phyloP scores from a whole-genome alignment of 805 yeast species.

The Saccharomyces paradoxus region DNA sequence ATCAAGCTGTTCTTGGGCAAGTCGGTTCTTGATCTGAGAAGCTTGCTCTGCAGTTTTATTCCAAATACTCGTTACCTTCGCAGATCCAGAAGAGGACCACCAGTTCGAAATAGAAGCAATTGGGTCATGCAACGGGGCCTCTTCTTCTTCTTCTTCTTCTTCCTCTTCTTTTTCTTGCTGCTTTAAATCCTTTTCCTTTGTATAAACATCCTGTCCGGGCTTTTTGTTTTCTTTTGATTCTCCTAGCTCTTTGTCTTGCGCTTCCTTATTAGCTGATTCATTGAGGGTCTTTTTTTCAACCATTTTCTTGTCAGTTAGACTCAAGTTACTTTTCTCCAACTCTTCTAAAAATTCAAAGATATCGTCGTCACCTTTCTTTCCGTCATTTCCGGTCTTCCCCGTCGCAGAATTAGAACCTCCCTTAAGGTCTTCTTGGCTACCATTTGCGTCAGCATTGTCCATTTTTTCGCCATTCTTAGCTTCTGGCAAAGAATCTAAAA shows the following conservation, averaged over 20 bases:
- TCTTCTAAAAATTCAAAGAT: conserved; percentile 49
- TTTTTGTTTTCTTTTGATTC: conserved; percentile 15
- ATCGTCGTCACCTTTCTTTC: conserved; percentile 31
- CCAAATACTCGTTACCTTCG: conserved; percentile 59
- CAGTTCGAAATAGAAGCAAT: conserved; percentile 58
- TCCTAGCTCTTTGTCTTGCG: conserved; percentile 15
- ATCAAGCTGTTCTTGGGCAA: conserved; percentile 31
- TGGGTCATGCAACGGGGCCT: conserved; percentile 43
- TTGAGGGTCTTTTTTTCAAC: conserved; percentile 3
- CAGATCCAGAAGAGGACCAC: conserved; percentile 68
- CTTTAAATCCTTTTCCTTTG: neutral
- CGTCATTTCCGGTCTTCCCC: conserved; percentile 38
- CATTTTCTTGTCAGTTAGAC: conserved; percentile 22
- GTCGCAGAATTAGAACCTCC: conserved; percentile 4
- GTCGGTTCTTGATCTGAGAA: conserved; percentile 32
- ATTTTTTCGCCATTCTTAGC: conserved; percentile 29
- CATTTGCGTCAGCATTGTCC: conserved; percentile 25
- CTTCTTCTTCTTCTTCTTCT: conserved; percentile 17
- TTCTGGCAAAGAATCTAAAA: conserved; percentile 72
- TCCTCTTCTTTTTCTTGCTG: conserved; percentile 15
- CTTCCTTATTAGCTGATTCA: conserved; percentile 14
- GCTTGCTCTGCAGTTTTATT: conserved; percentile 47
- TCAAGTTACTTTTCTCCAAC: conserved; percentile 52
- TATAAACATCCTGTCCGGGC: neutral
- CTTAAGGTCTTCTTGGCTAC: conserved; percentile 7